Percentiles rank a stretch among this genome's conserved stretches.
These are phyloP conservation scores for Starmerella etchellsii DNA, from an alignment of 805 yeast genomes.

Conservation along the genomic window DNA sequence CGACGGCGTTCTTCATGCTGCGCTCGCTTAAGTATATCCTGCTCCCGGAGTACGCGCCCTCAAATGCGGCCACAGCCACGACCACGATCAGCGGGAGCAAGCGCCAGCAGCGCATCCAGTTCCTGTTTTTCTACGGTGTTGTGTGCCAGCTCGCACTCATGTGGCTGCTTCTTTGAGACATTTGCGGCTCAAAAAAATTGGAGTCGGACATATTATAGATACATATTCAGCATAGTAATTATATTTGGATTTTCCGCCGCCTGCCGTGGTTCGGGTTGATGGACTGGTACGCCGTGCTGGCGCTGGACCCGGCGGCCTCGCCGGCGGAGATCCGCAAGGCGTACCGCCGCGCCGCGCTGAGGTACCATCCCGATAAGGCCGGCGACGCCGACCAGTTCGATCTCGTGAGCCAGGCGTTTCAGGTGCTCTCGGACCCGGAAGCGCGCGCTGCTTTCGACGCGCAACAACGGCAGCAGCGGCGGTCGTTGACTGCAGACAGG, in stretches of 20 bases:
- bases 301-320: constrained; percentile 65
- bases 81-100: constrained; percentile 55
- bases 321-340: constrained; percentile 81
- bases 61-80: constrained; percentile 32
- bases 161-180: constrained; percentile 44
- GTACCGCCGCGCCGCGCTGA: constrained; percentile 76
- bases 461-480: background rate
- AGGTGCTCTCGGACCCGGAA: constrained; percentile 20
- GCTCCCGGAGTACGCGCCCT: constrained; percentile 42
- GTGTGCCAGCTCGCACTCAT: constrained; percentile 63
- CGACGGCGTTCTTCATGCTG: constrained; percentile 40
- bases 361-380: constrained; percentile 83
- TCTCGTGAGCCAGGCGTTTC: constrained; percentile 22
- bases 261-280: no score
- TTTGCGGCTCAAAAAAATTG: no score
- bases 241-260: no score
- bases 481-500: background rate
- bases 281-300: constrained; percentile 54
- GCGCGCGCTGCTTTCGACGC: constrained; percentile 20
- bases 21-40: constrained; percentile 53
- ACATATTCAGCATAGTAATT: no score
- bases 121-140: constrained; percentile 72
- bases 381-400: constrained; percentile 21
- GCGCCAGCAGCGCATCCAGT: constrained; percentile 65
- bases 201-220: no score